Base-by-base conservation (phyloP, 345 rosid species). In the Triadica sebifera region DNA sequence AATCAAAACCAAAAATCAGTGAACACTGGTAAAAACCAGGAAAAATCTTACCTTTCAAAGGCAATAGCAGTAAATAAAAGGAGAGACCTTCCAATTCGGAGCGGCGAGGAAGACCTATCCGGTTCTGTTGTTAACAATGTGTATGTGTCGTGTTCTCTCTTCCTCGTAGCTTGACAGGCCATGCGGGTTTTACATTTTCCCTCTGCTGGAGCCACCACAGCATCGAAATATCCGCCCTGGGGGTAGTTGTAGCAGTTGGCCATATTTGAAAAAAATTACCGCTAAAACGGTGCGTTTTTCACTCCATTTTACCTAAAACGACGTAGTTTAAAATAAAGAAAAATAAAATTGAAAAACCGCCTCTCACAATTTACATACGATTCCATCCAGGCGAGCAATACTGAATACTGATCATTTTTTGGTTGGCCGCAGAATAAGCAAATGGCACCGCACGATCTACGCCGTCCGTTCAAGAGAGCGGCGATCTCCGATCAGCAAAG, bases 401-500 rank as follows among this genome's bases (percentile, higher is more conserved):
- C 34, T 29, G 51, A 29, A 29, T 29, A 1, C 34, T 29, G 51
- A 64, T 12, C n/a, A 12, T 3, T 17, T 19, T 2, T 3, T 12
- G 8, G 3, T 8, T 8, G 10, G 7, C 51, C 3, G 63, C 25
- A 46, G 19, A 46, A 46, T 24, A 56, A 71, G 57, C 9, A 25
- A 37, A 92, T 93, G 97, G 90, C 97, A 67, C 87, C 95, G 24
- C 90, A 81, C 76, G 98, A 92, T 70, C 49, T 79, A 65, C 97
- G 94, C 74, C 98, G 98, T 69, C 96, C 98, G 69, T 91, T 89
- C 83, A 95, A 95, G 76, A 84, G 89, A 72, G 86, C 90, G 19
- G 85, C 87, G 52, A 84, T 95, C 80, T 93, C 97, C 82, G 99
- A 93, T 75, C 99, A 95, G 58, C 94, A 95, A 84, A 80, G 85